A percentile compares a stretch with the other conserved stretches of the same genome.
Evolutionary conservation across 257 asterid genomes (phyloP).

Genomic region (Capsicum chinense): DNA sequence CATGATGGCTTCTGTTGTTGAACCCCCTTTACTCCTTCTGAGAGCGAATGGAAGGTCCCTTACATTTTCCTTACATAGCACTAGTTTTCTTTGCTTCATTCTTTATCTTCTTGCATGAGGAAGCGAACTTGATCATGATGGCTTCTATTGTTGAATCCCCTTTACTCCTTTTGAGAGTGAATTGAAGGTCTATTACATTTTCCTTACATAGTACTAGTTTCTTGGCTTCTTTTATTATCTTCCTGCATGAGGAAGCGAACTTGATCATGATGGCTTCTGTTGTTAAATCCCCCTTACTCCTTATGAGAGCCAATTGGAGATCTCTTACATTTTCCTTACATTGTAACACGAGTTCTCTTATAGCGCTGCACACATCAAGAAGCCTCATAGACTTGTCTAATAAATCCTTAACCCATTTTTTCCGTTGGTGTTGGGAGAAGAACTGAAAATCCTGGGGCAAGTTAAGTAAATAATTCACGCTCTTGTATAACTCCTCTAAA

Average conservation of each 20-base stretch:
- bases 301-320: conserved; percentile 39
- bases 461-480: conserved; percentile 39
- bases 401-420: conserved; percentile 35
- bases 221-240: conserved; percentile 36
- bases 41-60: conserved; percentile 39
- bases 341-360: conserved; percentile 34
- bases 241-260: conserved; percentile 25
- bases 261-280: conserved; percentile 20
- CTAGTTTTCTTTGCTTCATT: conserved; percentile 30
- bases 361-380: conserved; percentile 35
- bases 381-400: conserved; percentile 36
- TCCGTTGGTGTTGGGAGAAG: conserved; percentile 26
- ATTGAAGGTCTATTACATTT: conserved; percentile 38
- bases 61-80: conserved; percentile 27
- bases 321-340: conserved; percentile 36
- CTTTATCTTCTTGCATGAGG: conserved; percentile 35
- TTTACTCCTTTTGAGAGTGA: conserved; percentile 41
- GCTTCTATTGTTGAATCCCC: conserved; percentile 28
- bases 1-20: conserved; percentile 28
- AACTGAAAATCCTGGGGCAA: conserved; percentile 34
- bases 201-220: conserved; percentile 28
- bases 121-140: conserved; percentile 16
- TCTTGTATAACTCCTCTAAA: conserved; percentile 30
- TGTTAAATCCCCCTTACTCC: conserved; percentile 35
- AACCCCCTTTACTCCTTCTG: conserved; percentile 39